phyloP scores from a whole-genome alignment of 2,329 filamentous ascomycete species.

The Fusarium guadeloupense region DNA sequence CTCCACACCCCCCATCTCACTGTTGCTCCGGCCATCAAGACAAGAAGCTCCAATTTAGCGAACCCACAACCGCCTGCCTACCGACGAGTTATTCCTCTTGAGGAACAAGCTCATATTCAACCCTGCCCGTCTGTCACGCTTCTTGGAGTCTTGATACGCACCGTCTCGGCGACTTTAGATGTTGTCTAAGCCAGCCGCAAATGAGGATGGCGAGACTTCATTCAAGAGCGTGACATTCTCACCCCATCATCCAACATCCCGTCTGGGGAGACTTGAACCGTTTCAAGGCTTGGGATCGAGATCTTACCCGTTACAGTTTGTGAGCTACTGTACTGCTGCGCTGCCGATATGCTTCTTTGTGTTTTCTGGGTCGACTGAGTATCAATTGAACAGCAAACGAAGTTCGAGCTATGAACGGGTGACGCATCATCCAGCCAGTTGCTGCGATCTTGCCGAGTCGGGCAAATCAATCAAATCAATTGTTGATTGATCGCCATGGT shows the following conservation, averaged over 20 bases:
- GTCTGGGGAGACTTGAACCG: conserved; percentile 18
- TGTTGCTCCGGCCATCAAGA: conserved; percentile 26
- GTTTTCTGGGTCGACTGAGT: background rate
- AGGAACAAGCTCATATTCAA: conserved; percentile 31
- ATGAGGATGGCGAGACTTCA: conserved; percentile 21
- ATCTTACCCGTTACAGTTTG: conserved; percentile 35
- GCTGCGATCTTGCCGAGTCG: conserved; percentile 18
- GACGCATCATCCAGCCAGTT: conserved; percentile 16
- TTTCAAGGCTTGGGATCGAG: conserved; percentile 43
- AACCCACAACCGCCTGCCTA: conserved; percentile 30
- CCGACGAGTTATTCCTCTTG: conserved; percentile 34
- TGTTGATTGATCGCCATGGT: conserved; percentile 29
- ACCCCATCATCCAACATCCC: conserved; percentile 12
- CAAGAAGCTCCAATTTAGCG: conserved; percentile 31
- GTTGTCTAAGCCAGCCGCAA: conserved; percentile 6
- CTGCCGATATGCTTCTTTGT: conserved; percentile 19
- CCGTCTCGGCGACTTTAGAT: conserved; percentile 33
- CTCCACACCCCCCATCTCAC: conserved; percentile 29
- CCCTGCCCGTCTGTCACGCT: conserved; percentile 27
- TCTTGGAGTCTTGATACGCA: conserved; percentile 21
- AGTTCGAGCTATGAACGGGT: conserved; percentile 13
- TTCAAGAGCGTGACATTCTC: conserved; percentile 27
- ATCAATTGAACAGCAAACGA: conserved; percentile 2
- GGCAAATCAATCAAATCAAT: conserved; percentile 30
- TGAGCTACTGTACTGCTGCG: conserved; percentile 25